Conservation (phyloP, 148 eudicot species). For the Arbutus unedo region DNA sequence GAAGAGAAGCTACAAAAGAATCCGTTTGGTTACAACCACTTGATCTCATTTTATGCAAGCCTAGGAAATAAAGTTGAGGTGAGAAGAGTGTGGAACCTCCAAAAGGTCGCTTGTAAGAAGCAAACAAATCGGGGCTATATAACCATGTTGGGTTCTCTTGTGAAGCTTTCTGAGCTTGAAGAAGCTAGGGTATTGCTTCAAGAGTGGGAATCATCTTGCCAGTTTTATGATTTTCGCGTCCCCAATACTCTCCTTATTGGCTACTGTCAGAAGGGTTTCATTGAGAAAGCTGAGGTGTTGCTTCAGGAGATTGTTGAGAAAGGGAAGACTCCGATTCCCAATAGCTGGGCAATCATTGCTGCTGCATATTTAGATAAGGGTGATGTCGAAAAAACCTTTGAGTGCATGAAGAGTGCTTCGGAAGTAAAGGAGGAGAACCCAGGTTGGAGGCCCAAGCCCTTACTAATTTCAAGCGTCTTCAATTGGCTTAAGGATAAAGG, state of each 20-base stretch:
- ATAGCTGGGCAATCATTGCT: conserved; percentile 46
- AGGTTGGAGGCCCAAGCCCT: conserved; percentile 49
- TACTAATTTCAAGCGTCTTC: conserved; percentile 25
- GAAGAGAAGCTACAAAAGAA: conserved; percentile 28
- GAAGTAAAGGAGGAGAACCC: conserved; percentile 29
- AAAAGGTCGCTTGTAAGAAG: conserved; percentile 30
- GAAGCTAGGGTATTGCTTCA: conserved; percentile 38
- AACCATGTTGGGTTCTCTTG: conserved; percentile 39
- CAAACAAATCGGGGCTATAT: conserved; percentile 44
- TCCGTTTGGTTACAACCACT: conserved; percentile 31
- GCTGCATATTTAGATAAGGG: conserved; percentile 33
- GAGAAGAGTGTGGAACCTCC: conserved; percentile 45
- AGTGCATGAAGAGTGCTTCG: conserved; percentile 49
- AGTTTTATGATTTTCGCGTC: conserved; percentile 42
- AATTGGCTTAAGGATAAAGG: conserved; percentile 44
- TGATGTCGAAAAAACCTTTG: conserved; percentile 37
- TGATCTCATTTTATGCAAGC: conserved; percentile 46
- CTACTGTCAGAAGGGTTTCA: conserved; percentile 33
- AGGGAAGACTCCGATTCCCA: conserved; percentile 45
- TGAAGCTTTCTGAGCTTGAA: conserved; percentile 43
- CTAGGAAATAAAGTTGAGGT: conserved; percentile 39
- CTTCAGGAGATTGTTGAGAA: conserved; percentile 30
- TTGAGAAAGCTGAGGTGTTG: conserved; percentile 44
- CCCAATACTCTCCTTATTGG: conserved; percentile 45
- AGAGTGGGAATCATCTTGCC: conserved; percentile 47